Evolutionary conservation across 2,329 filamentous ascomycete species (phyloP).

Genomic region (Fusarium gaditjirri): DNA sequence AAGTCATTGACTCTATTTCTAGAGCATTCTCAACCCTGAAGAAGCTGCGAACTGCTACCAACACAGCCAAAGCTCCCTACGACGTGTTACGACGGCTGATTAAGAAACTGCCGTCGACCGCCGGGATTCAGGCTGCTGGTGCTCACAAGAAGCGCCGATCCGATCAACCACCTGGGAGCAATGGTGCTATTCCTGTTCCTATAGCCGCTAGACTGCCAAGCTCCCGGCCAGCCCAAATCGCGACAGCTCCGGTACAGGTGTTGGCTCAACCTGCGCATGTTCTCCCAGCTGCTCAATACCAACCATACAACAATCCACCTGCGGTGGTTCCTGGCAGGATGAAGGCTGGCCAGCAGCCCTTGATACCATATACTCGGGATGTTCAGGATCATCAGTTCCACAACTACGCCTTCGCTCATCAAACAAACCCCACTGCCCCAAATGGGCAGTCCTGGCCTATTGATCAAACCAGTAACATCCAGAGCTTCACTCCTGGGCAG

Average conservation of each 20-base stretch:
- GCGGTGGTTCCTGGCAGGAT: neutral
- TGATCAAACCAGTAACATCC: neutral
- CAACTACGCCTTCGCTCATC: neutral
- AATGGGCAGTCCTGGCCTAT: neutral
- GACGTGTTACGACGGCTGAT: constrained; percentile 22
- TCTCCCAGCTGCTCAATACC: neutral
- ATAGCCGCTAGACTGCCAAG: neutral
- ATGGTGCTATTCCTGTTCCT: neutral
- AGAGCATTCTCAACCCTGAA: constrained; percentile 14
- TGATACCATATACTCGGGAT: neutral
- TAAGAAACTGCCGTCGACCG: constrained; percentile 19
- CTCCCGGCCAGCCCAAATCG: neutral
- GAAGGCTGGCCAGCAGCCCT: neutral
- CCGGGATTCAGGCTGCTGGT: neutral
- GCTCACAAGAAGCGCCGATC: constrained; percentile 13
- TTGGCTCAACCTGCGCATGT: neutral
- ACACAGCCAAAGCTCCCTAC: constrained; percentile 22
- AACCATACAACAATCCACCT: neutral
- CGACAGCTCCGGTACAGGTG: neutral
- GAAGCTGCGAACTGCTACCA: constrained; percentile 20
- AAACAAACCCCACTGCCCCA: neutral
- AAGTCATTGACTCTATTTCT: neutral
- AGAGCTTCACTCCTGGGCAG: neutral
- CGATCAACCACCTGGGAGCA: neutral
- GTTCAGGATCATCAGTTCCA: neutral